phyloP scores from a whole-genome alignment of 2,329 filamentous ascomycete species.

The Emericellopsis cladophorae region DNA sequence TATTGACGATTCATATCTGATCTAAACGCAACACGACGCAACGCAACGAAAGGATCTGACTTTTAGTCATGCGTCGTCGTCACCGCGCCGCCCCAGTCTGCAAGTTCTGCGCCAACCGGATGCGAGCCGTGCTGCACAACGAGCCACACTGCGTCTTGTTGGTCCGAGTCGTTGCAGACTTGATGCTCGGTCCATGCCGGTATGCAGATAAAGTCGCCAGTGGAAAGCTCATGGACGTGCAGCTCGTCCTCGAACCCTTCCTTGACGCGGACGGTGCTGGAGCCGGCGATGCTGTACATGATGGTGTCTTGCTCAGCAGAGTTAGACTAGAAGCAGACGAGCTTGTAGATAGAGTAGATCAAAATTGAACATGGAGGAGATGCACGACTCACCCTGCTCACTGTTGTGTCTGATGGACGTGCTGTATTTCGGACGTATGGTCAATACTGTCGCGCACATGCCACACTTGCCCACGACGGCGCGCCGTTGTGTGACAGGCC shows the following conservation, averaged over 20 bases:
- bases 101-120: conserved; percentile 49
- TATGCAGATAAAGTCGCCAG: conserved; percentile 59
- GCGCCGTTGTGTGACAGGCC: conserved; percentile 21
- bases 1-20: no score
- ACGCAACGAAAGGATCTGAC: no score
- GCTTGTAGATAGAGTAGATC: neutral
- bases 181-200: conserved; percentile 62
- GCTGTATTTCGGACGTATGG: conserved; percentile 47
- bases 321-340: neutral
- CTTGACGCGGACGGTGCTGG: conserved; percentile 46
- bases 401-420: conserved; percentile 59
- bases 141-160: conserved; percentile 46
- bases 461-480: conserved; percentile 54
- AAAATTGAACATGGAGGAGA: neutral
- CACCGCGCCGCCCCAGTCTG: conserved; percentile 45
- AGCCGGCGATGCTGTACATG: conserved; percentile 50
- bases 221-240: conserved; percentile 40
- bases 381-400: conserved; percentile 39
- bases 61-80: conserved; percentile 9
- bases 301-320: conserved; percentile 42
- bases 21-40: no score
- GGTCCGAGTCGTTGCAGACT: conserved; percentile 46
- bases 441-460: conserved; percentile 57
- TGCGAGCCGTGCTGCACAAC: conserved; percentile 48
- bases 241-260: conserved; percentile 36